Percentiles rank a stretch among this genome's conserved stretches.
phyloP scores from a whole-genome alignment of 1,139 yeast species.

The Pichia kudriavzevii region DNA sequence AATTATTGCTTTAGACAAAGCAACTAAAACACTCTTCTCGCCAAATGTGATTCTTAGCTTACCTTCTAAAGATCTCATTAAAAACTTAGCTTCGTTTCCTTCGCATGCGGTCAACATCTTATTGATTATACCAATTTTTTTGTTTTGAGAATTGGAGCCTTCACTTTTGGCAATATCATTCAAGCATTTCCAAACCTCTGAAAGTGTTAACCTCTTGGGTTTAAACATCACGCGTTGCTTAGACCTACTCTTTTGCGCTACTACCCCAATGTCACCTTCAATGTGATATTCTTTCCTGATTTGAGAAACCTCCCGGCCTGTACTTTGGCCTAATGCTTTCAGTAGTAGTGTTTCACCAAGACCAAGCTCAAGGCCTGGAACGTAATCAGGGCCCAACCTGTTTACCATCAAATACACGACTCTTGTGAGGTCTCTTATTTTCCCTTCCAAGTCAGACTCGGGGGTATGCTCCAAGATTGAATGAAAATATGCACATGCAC shows the following conservation, averaged over 20 bases:
- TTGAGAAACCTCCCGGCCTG: conserved; percentile 69
- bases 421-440: conserved; percentile 50
- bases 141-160: conserved; percentile 80
- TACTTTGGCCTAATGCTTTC: conserved; percentile 84
- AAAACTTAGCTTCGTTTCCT: conserved; percentile 82
- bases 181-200: conserved; percentile 64
- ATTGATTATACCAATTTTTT: conserved; percentile 70
- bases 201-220: conserved; percentile 71
- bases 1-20: conserved; percentile 77
- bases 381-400: conserved; percentile 91
- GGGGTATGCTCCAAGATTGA: conserved; percentile 43
- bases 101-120: conserved; percentile 81
- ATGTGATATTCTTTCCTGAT: conserved; percentile 69
- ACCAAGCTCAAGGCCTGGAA: conserved; percentile 78
- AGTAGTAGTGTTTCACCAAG: conserved; percentile 83
- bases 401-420: conserved; percentile 82
- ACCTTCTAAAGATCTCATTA: conserved; percentile 87
- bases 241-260: conserved; percentile 76
- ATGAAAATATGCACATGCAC: conserved; percentile 63
- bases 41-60: conserved; percentile 90
- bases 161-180: conserved; percentile 69
- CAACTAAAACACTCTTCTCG: conserved; percentile 80
- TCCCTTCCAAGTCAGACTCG: conserved; percentile 18
- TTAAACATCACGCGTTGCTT: conserved; percentile 92
- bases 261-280: conserved; percentile 84